phyloP scores from a whole-genome alignment of 495 filamentous ascomycete species.

The Podospora bellae-mahoneyi region DNA sequence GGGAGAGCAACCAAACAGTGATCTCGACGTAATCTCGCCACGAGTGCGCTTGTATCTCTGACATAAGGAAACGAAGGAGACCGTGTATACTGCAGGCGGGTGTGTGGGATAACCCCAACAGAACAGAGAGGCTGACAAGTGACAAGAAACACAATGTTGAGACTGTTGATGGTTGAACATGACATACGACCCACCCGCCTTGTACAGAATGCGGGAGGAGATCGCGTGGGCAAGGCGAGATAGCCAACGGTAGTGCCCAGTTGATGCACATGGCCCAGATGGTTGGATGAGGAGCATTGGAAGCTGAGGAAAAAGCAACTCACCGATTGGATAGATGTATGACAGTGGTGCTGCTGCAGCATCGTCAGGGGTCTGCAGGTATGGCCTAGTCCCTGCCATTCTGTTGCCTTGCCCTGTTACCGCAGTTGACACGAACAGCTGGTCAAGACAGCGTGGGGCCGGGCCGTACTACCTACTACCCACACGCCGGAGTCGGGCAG shows the following conservation, averaged over 20 bases:
- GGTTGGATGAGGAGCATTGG: conserved; percentile 41
- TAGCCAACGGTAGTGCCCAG: conserved; percentile 39
- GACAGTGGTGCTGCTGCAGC: conserved; percentile 37
- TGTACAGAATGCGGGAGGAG: conserved; percentile 25
- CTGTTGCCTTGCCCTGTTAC: conserved; percentile 12
- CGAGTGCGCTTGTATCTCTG: conserved; percentile 14
- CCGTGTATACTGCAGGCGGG: not conserved
- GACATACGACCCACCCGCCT: conserved; percentile 14
- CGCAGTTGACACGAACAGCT: conserved; percentile 3
- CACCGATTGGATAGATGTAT: conserved; percentile 51
- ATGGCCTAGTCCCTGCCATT: conserved; percentile 28
- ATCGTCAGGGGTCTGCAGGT: conserved; percentile 46
- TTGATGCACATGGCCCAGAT: conserved; percentile 44
- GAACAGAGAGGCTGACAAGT: not conserved
- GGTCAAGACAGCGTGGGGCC: conserved; percentile 1
- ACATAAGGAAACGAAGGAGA: conserved; percentile 21
- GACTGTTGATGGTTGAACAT: conserved; percentile 1
- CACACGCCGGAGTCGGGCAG: conserved; percentile 6
- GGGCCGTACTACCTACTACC: conserved; percentile 9
- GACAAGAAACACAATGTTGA: not conserved
- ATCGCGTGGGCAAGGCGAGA: conserved; percentile 22
- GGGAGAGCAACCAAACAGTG: not conserved
- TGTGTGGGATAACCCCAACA: conserved; percentile 9
- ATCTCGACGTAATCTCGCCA: conserved; percentile 14
- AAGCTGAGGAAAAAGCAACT: conserved; percentile 32